Base-by-base conservation (phyloP, 208 protist genomes). In the Trypanosomatidae sp. region DNA sequence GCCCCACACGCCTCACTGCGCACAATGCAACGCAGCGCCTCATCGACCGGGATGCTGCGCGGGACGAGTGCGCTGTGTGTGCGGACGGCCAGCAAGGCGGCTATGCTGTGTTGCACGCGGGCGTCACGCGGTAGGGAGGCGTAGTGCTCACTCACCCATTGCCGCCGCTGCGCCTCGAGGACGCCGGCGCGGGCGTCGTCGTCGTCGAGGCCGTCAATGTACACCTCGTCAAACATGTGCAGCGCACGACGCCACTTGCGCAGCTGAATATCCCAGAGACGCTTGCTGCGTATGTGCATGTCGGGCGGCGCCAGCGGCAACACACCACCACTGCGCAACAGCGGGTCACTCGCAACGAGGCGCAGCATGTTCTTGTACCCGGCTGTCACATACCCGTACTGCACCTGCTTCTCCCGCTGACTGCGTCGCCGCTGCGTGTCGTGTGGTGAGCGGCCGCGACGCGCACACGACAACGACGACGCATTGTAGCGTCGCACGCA, bases 181-280 rank as follows among this genome's bases (percentile, higher is more conserved):
- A 84, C 62, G 3, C 5, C 40, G 0, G 33, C 38, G 26, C 45
- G 52, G 11, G 44, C 56, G 28, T 37, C 39, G 23, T 73, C 68
- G 35, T 72, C 58, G 62, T 83, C 68, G 18, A 77, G 63, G 37
- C 61, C 77, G 47, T 87, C 74, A 49, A 91, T 82, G 66, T 75
- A 91, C 8, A 88, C 77, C 48, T 56, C 71, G 65, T 91, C 82
- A 58, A 91, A 91, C 82, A 91, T 87, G 68, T 91, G 82, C 26
- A 91, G 56, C 39, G 74, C 77, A 25, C 82, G 52, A 4, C 82
- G 77, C 78, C 82, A 91, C 60, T 91, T 91, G 22, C 82, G 73
- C 15, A 85, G 50, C 35, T 70, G 69, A 19, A 91, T 66, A 49
- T 91, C 82, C 82, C 82, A 91, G n/a, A 50, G 33, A 3, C 82